phyloP scores from a whole-genome alignment of 805 yeast species.

The Zygoascus biomembranicola region DNA sequence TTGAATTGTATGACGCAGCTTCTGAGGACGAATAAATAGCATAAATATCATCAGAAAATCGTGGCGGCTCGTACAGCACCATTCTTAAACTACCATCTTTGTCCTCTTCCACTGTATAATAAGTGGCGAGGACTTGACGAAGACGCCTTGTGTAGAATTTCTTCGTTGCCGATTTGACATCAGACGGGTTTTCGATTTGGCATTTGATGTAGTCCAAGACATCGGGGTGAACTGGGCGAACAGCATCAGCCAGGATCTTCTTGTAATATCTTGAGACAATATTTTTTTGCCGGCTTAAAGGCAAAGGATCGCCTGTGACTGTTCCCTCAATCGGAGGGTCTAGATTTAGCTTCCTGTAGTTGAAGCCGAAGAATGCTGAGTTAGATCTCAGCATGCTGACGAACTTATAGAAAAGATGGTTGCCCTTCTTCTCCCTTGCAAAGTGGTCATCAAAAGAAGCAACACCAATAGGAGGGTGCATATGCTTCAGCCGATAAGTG shows the following conservation, averaged over 20 bases:
- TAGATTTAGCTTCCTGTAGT: constrained; percentile 17
- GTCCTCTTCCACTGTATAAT: constrained; percentile 6
- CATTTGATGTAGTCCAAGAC: constrained; percentile 9
- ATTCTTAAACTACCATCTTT: constrained; percentile 1
- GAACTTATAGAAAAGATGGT: constrained; percentile 11
- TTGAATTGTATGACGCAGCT: constrained; percentile 11
- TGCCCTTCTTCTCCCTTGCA: not conserved
- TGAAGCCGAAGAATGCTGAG: constrained; percentile 9
- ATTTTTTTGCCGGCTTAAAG: constrained; percentile 11
- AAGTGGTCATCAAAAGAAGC: constrained; percentile 11
- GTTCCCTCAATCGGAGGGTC: constrained; percentile 11
- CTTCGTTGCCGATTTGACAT: not conserved
- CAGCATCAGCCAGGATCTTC: constrained; percentile 6
- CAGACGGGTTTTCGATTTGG: constrained; percentile 3
- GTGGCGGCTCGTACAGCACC: not conserved
- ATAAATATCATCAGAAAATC: not conserved
- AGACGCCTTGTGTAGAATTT: constrained; percentile 11
- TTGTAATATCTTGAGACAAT: constrained; percentile 8
- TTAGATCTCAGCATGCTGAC: constrained; percentile 7
- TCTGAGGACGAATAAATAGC: not conserved
- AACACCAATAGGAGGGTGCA: constrained; percentile 12
- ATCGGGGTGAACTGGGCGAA: constrained; percentile 13
- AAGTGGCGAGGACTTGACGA: constrained; percentile 3
- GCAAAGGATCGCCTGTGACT: constrained; percentile 13
- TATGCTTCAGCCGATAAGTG: constrained; percentile 13